Evolutionary conservation across 1,139 yeast genomes (phyloP).

Genomic region (Kurtzmaniella natalensis): DNA sequence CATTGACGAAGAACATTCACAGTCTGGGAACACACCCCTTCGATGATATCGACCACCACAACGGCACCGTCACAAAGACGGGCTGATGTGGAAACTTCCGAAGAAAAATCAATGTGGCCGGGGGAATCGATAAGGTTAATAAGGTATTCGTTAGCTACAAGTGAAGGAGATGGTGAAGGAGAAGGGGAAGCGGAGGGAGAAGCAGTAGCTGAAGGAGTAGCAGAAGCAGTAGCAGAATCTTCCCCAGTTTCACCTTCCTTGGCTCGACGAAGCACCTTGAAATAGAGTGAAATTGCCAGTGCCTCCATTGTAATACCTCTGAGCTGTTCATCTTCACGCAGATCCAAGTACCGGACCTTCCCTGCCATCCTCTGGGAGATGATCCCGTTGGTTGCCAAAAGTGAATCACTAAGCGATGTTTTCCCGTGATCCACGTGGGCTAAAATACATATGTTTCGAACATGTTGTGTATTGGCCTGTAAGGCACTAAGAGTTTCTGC

Average conservation of each 20-base stretch:
- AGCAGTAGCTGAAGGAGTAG: constrained; percentile 9
- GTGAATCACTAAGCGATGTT: constrained; percentile 88
- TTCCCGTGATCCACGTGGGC: constrained; percentile 99
- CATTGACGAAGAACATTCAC: constrained; percentile 92
- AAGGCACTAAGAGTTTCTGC: constrained; percentile 60
- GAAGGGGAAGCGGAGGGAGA: constrained; percentile 1
- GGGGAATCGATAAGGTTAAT: constrained; percentile 96
- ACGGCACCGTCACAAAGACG: constrained; percentile 96
- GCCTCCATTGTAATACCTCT: constrained; percentile 98
- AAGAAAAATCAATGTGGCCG: constrained; percentile 95
- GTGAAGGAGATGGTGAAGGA: constrained; percentile 8
- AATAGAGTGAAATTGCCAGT: constrained; percentile 85
- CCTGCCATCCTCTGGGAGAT: constrained; percentile 95
- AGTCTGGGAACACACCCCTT: constrained; percentile 97
- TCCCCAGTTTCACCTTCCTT: constrained; percentile 20
- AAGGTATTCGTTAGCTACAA: constrained; percentile 65
- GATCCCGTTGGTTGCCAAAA: constrained; percentile 92
- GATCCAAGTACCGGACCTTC: constrained; percentile 85
- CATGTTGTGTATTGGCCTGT: constrained; percentile 64
- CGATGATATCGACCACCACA: constrained; percentile 92
- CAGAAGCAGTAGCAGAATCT: constrained; percentile 13
- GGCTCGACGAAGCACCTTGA: constrained; percentile 52
- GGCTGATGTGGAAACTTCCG: constrained; percentile 94
- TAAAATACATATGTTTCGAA: constrained; percentile 87
- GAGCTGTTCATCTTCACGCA: constrained; percentile 91